Evolutionary conservation across 2,329 filamentous ascomycete genomes (phyloP).

Genomic region (Tolypocladium ovalisporum): DNA sequence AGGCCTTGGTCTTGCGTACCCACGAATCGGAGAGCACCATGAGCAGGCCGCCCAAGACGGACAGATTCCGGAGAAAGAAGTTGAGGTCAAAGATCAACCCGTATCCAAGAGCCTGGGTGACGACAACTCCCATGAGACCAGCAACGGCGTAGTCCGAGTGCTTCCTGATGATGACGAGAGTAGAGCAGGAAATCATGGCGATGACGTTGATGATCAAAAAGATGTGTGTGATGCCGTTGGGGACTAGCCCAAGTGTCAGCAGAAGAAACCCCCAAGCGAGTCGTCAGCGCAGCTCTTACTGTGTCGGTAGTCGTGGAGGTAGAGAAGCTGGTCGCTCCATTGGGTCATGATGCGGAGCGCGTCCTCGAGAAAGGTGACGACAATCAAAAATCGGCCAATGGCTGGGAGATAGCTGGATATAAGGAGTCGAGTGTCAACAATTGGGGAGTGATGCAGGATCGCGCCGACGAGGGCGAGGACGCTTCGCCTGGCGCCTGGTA

Average conservation of each 20-base stretch:
- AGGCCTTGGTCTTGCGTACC: constrained; percentile 95
- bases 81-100: constrained; percentile 98
- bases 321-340: constrained; percentile 90
- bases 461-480: neutral
- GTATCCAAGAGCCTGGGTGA: constrained; percentile 91
- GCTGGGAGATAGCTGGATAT: constrained; percentile 74
- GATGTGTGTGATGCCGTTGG: constrained; percentile 75
- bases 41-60: constrained; percentile 89
- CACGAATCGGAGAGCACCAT: constrained; percentile 98
- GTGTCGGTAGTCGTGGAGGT: constrained; percentile 83
- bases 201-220: constrained; percentile 89
- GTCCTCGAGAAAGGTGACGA: constrained; percentile 97
- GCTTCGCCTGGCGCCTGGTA: neutral
- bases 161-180: constrained; percentile 82
- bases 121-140: constrained; percentile 81
- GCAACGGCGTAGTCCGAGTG: constrained; percentile 87
- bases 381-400: constrained; percentile 93
- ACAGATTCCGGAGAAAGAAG: constrained; percentile 98
- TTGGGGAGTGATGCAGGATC: neutral
- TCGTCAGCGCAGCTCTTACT: constrained; percentile 48
- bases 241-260: constrained; percentile 46
- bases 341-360: constrained; percentile 92
- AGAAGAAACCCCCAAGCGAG: neutral
- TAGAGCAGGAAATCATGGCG: constrained; percentile 73
- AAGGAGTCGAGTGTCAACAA: constrained; percentile 8